Evolutionary conservation across 495 filamentous ascomycete species (phyloP).

Genomic region (Penicillium simplicissimum): DNA sequence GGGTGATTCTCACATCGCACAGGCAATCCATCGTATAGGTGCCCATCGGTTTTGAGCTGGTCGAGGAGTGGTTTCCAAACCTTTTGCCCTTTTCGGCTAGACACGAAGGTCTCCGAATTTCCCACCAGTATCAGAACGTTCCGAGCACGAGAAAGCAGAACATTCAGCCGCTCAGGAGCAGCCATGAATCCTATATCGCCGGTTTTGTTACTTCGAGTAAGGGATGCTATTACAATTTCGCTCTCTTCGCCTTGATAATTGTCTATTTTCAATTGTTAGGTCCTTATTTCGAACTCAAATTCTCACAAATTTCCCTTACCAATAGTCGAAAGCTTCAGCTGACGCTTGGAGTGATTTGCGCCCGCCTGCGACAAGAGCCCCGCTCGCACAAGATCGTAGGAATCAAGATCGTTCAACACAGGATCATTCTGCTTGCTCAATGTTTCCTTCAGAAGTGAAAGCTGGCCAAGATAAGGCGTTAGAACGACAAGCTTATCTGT

Average conservation of each 20-base stretch:
- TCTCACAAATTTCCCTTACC: slow-evolving; percentile 39
- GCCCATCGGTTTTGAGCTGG: slow-evolving; percentile 49
- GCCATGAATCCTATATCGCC: slow-evolving; percentile 77
- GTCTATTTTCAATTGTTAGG: slow-evolving; percentile 43
- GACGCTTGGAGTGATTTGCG: slow-evolving; percentile 51
- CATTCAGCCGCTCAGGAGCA: slow-evolving; percentile 67
- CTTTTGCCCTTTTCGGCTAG: slow-evolving; percentile 57
- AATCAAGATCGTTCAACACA: slow-evolving; percentile 70
- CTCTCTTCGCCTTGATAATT: slow-evolving; percentile 84
- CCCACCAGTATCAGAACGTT: slow-evolving; percentile 71
- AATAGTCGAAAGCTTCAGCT: slow-evolving; percentile 65
- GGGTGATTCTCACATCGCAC: slow-evolving; percentile 69
- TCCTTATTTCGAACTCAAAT: neutral
- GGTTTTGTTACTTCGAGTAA: slow-evolving; percentile 65
- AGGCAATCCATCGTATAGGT: slow-evolving; percentile 71
- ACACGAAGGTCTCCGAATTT: slow-evolving; percentile 66
- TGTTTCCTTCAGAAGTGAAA: slow-evolving; percentile 55
- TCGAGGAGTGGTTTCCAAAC: slow-evolving; percentile 63
- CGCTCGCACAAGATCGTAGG: slow-evolving; percentile 63
- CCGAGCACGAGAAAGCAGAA: slow-evolving; percentile 70
- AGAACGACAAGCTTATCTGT: slow-evolving; percentile 67
- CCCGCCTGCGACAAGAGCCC: slow-evolving; percentile 59
- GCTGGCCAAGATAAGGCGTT: slow-evolving; percentile 74
- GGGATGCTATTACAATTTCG: slow-evolving; percentile 66
- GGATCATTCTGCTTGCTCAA: slow-evolving; percentile 61